Percentiles rank a stretch among this genome's conserved stretches.
Evolutionary conservation across 164 flowering plant genomes (phyloP).

Genomic region (Akebia trifoliata): DNA sequence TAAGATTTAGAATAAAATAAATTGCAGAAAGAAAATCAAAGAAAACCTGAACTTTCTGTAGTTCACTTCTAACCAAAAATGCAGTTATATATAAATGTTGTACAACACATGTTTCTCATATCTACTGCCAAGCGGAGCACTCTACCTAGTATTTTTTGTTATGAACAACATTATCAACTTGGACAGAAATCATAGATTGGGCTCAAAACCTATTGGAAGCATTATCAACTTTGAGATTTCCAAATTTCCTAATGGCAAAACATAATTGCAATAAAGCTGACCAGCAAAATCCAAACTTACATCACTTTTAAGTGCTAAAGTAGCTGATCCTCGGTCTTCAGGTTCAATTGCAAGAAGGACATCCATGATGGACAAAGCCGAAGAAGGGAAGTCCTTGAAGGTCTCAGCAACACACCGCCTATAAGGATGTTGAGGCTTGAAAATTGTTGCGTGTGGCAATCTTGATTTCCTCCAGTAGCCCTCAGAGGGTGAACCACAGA

Average conservation of each 20-base stretch:
- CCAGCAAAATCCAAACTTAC: slow-evolving; percentile 22
- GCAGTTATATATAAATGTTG: too few species aligned
- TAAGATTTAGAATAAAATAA: neutral
- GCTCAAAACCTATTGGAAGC: neutral
- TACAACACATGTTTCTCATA: too few species aligned
- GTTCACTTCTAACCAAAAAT: too few species aligned
- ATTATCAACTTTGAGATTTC: neutral
- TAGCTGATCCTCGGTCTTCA: slow-evolving; percentile 53
- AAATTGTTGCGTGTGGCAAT: too few species aligned
- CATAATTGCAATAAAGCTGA: neutral
- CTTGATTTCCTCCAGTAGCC: slow-evolving; percentile 66
- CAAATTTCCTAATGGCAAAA: neutral
- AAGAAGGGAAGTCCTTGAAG: slow-evolving; percentile 47
- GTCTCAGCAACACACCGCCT: slow-evolving; percentile 48
- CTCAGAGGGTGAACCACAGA: slow-evolving; percentile 79
- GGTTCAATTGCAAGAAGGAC: slow-evolving; percentile 70
- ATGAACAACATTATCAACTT: neutral
- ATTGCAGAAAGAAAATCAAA: neutral
- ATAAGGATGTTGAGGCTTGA: slow-evolving; percentile 63
- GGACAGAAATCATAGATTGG: neutral
- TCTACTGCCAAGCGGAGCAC: too few species aligned
- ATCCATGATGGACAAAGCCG: slow-evolving; percentile 52
- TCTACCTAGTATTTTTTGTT: too few species aligned
- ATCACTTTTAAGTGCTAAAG: slow-evolving; percentile 56
- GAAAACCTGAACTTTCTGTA: too few species aligned